Base-by-base conservation (phyloP, 352 stramenopile genomes). In the Elongisporangium prolatum region DNA sequence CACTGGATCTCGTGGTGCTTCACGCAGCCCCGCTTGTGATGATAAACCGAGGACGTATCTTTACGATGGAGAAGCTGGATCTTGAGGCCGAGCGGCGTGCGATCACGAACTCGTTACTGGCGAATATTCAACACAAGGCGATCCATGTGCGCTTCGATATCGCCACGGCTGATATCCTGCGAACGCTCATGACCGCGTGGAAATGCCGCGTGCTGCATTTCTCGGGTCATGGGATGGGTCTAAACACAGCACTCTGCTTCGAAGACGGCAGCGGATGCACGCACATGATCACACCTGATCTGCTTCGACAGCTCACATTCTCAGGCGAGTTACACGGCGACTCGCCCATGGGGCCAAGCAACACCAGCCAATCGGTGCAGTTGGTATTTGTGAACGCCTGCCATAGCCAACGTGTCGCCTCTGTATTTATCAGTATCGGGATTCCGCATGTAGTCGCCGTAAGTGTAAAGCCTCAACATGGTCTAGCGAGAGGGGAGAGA, bases 381-480 rank as follows among this genome's bases (percentile, higher is more conserved):
- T 70, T 93, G 48, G 84, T 93, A 14, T 93, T 91, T 66, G 82
- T 93, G 38, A 93, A 90, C 56, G 87, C 84, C 7, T 91, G 91
- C 48, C 83, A 95, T 62, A 95, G 82, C 52, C 75, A 97, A 61
- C 79, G 80, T 47, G 84, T 90, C n/a, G 91, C 89, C 2, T 85
- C 82, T 2, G 86, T 95, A 1, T 97, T 97, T 50, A 69, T 96
- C 28, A 84, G 91, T 34, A 90, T 89, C 2, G 91, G 89, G 7
- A 93, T 97, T 37, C 87, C 85, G 2, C 88, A 97, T 60, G 89
- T 97, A 8, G 85, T 97, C n/a, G 89, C 88, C 6, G 84, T 96
- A 67, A 21, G 72, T 63, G 38, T n/a, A 8, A n/a, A 17, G 13
- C 4, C 16, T 50, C 14, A 11, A 4, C 5, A 18, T 52, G n/a